These are phyloP conservation scores for Phanerochaete carnosa DNA, from an alignment of 768 basidiomycete genomes.

Conservation along the genomic window DNA sequence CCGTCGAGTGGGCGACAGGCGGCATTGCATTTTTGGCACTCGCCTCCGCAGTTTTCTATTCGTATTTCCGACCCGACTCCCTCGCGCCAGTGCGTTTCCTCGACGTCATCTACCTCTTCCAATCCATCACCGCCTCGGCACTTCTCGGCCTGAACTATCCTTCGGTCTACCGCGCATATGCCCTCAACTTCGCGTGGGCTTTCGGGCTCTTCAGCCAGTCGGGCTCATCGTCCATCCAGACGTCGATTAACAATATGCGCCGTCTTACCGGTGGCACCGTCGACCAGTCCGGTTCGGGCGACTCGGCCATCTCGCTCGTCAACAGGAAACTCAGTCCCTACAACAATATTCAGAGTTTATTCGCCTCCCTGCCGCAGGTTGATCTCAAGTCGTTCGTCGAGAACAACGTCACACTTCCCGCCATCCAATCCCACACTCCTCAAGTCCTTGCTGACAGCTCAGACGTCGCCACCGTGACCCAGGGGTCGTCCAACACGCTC, in stretches of 20 bases:
- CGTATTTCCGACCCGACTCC: conserved; percentile 44
- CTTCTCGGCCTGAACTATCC: conserved; percentile 89
- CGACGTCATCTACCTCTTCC: conserved; percentile 80
- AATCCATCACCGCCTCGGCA: conserved; percentile 76
- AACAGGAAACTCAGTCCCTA: conserved; percentile 83
- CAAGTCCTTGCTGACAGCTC: conserved; percentile 13
- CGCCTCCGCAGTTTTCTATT: conserved; percentile 50
- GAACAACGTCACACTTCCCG: background rate
- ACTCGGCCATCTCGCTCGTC: conserved; percentile 68
- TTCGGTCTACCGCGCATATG: conserved; percentile 72
- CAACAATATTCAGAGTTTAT: conserved; percentile 34
- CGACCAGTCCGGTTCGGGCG: conserved; percentile 48
- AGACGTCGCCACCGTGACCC: conserved; percentile 64
- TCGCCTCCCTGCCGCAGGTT: conserved; percentile 16
- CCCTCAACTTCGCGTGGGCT: conserved; percentile 88
- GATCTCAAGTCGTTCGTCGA: conserved; percentile 13
- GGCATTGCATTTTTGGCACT: conserved; percentile 61
- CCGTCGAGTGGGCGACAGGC: conserved; percentile 77
- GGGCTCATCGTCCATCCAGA: conserved; percentile 58
- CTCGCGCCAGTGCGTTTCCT: conserved; percentile 74
- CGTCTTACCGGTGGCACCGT: conserved; percentile 77
- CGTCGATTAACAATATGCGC: conserved; percentile 79
- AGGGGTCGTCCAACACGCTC: conserved; percentile 60
- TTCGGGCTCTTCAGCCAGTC: conserved; percentile 67
- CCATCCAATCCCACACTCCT: background rate